Evolutionary conservation across 345 rosid genomes (phyloP), one percentile per base, ranked within the genome.

Genomic region (Lumnitzera littorea): DNA sequence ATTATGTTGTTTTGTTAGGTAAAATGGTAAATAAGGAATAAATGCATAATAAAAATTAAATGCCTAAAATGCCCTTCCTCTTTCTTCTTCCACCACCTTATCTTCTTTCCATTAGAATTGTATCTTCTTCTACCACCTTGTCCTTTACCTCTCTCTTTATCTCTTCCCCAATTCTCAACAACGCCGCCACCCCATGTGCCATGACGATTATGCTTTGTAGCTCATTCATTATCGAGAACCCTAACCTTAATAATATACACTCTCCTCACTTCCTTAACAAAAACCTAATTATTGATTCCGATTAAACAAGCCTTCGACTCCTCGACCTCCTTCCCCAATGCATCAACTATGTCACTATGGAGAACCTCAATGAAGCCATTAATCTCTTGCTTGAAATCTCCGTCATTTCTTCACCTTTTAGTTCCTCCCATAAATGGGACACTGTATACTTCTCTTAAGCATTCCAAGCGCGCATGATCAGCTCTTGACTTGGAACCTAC

Each of bases 381-480:
- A 91, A 81, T 5, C 84, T 91, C 15, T 62, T 91, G 4, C 89
- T 91, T 0, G 89, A 89, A 78, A 89, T 91, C 65, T 71, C 84
- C 15, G 88, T 83, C 72, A 77, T 84, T 0, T 81, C 91, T n/a
- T 84, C 98, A 15, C 98, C 98, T 17, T 89, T 80, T 56, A 91
- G 86, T 10, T 83, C 98, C 11, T 91, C 98, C 0, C 89, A 91
- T 20, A 91, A 91, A 54, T 80, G 98, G 11, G 96, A 88, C 12
- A 91, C 86, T 16, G 95, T 95, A 54, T 89, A 91, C 84, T 91
- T 91, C 65, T 80, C 80, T 0, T 87, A 89, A 67, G 96, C 98
- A 11, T 71, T 91, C 2, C 98, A 84, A 56, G 73, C 91, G n/a
- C 92, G 98, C 48, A 89, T 91, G 29, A 83, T 91, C 24, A 85